Conservation (phyloP, 2,329 filamentous ascomycete species). For the Neodidymelliopsis sp. region DNA sequence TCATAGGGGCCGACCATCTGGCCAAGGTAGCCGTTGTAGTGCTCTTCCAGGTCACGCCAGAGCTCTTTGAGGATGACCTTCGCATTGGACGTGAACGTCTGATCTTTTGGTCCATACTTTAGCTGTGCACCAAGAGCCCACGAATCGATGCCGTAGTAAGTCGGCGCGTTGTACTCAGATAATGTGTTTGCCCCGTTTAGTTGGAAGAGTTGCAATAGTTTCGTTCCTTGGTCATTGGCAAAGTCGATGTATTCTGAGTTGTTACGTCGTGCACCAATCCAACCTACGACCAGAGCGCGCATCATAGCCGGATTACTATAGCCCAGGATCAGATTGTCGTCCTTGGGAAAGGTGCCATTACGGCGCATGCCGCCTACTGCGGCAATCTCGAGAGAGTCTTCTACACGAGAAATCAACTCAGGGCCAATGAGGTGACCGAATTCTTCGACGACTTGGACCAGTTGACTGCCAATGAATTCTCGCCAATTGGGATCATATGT, state of each 20-base stretch:
- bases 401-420: constrained; percentile 11
- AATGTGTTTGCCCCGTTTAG: constrained; percentile 39
- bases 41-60: constrained; percentile 48
- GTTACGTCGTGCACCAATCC: constrained; percentile 51
- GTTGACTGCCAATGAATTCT: constrained; percentile 48
- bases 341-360: constrained; percentile 14
- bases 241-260: constrained; percentile 50
- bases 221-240: constrained; percentile 47
- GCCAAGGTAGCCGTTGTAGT: constrained; percentile 49
- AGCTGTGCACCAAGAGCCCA: constrained; percentile 53
- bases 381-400: constrained; percentile 15
- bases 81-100: constrained; percentile 30
- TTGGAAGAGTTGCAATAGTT: constrained; percentile 34
- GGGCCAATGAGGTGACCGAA: constrained; percentile 44
- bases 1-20: constrained; percentile 50
- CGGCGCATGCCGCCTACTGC: constrained; percentile 17
- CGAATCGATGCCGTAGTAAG: constrained; percentile 53
- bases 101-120: constrained; percentile 46
- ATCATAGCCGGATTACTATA: constrained; percentile 56
- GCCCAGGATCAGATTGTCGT: constrained; percentile 11
- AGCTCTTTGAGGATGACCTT: constrained; percentile 31
- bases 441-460: constrained; percentile 49
- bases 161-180: constrained; percentile 53
- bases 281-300: constrained; percentile 52
- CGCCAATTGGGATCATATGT: constrained; percentile 45